phyloP scores from a whole-genome alignment of 2,329 filamentous ascomycete genomes.

The Ceratocystis variospora region DNA sequence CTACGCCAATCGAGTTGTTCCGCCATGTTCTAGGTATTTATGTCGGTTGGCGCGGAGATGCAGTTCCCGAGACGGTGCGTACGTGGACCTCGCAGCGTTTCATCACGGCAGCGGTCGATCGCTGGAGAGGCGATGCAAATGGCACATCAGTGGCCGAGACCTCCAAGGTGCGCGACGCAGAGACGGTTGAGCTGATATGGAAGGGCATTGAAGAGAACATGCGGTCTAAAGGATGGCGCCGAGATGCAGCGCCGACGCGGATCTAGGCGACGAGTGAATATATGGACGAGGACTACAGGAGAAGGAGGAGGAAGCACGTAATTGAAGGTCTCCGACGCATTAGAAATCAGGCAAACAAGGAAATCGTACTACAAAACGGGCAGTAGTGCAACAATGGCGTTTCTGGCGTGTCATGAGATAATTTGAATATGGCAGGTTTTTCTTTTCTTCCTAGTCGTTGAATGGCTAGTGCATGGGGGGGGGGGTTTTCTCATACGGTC shows the following conservation, averaged over 20 bases:
- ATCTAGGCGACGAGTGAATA: constrained; percentile 26
- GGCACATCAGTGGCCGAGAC: constrained; percentile 31
- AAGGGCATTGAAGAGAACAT: constrained; percentile 76
- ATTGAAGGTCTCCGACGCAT: not conserved
- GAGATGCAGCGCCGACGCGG: constrained; percentile 49
- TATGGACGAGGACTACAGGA: not conserved
- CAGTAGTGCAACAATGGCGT: constrained; percentile 9
- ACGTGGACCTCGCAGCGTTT: constrained; percentile 72
- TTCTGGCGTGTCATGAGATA: constrained; percentile 9
- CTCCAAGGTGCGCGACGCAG: constrained; percentile 69
- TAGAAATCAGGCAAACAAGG: not conserved
- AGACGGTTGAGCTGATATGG: constrained; percentile 90
- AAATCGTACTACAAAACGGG: constrained; percentile 5
- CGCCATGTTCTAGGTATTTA: constrained; percentile 75
- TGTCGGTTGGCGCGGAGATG: constrained; percentile 81
- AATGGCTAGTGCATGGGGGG: no score
- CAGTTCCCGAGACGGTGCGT: constrained; percentile 60
- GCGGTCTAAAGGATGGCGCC: constrained; percentile 70
- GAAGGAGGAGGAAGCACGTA: not conserved
- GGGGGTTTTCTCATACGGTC: no score
- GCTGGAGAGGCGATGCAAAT: constrained; percentile 47
- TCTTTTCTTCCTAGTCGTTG: not conserved
- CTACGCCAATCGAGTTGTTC: constrained; percentile 76
- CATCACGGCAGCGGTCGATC: constrained; percentile 64
- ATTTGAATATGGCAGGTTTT: not conserved